Evolutionary conservation across 1,284 basidiomycete genomes (phyloP).

Genomic region (Entoloma clypeatum): DNA sequence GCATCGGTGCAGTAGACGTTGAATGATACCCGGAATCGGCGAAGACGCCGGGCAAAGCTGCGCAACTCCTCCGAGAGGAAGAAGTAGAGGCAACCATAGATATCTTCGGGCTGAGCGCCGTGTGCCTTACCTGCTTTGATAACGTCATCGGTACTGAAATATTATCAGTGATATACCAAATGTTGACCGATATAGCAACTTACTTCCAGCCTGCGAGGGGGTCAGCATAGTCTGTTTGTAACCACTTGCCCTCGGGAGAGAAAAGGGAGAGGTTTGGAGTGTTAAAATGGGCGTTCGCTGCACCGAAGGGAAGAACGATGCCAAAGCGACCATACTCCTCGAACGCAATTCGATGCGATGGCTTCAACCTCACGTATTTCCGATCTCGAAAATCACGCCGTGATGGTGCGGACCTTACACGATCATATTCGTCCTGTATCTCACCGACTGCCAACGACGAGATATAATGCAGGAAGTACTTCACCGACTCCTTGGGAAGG

Average conservation of each 20-base stretch:
- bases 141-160: constrained; percentile 23
- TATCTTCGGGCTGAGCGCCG: constrained; percentile 34
- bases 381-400: constrained; percentile 33
- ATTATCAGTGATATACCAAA: not conserved
- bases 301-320: constrained; percentile 41
- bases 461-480: constrained; percentile 11
- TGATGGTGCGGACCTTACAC: constrained; percentile 24
- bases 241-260: constrained; percentile 27
- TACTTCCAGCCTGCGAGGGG: constrained; percentile 41
- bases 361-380: constrained; percentile 26
- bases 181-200: constrained; percentile 18
- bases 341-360: constrained; percentile 38
- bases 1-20: constrained; percentile 27
- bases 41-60: constrained; percentile 31
- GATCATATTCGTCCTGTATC: constrained; percentile 17
- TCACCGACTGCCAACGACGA: constrained; percentile 18
- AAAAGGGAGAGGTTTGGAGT: constrained; percentile 37
- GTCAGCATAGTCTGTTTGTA: constrained; percentile 27
- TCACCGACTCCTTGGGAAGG: not conserved
- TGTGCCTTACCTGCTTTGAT: constrained; percentile 30
- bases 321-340: constrained; percentile 37
- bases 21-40: constrained; percentile 30
- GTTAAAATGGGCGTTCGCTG: constrained; percentile 30
- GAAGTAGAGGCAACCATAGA: constrained; percentile 45
- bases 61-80: constrained; percentile 35